Percentiles rank a stretch among this genome's conserved stretches.
Evolutionary conservation across 2,329 filamentous ascomycete species (phyloP).

Genomic region (Cordyceps cateniannulata): DNA sequence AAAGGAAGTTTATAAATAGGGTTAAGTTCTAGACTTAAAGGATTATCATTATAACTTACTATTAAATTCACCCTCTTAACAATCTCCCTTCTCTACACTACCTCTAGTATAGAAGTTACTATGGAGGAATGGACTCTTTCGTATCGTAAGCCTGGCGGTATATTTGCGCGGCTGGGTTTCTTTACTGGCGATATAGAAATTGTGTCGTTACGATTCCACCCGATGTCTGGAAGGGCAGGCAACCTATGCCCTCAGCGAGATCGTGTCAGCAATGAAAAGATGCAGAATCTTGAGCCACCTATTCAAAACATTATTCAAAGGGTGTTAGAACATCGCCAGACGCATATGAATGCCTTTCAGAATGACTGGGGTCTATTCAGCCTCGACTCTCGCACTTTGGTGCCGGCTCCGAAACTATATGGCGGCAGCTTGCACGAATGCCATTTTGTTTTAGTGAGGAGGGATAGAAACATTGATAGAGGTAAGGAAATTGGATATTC

Average conservation of each 20-base stretch:
- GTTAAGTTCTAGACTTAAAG: neutral
- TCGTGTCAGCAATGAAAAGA: neutral
- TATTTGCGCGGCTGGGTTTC: neutral
- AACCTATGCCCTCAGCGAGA: neutral
- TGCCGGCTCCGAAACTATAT: neutral
- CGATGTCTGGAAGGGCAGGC: neutral
- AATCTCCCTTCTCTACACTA: neutral
- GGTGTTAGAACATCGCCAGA: neutral
- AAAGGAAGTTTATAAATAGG: neutral
- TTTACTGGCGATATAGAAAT: neutral
- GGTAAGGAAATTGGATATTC: neutral
- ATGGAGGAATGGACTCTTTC: neutral
- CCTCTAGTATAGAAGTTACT: neutral
- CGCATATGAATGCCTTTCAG: neutral
- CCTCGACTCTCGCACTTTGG: neutral
- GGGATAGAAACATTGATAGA: neutral
- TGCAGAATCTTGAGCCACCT: neutral
- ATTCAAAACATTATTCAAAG: neutral
- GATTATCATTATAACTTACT: neutral
- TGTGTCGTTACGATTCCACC: neutral
- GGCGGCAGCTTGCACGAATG: neutral
- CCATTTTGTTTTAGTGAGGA: neutral
- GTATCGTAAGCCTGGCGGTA: neutral
- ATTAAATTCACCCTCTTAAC: neutral
- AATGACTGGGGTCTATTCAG: neutral